Base-by-base conservation (phyloP, 164 flowering plant species). In the Vitis rupestris region DNA sequence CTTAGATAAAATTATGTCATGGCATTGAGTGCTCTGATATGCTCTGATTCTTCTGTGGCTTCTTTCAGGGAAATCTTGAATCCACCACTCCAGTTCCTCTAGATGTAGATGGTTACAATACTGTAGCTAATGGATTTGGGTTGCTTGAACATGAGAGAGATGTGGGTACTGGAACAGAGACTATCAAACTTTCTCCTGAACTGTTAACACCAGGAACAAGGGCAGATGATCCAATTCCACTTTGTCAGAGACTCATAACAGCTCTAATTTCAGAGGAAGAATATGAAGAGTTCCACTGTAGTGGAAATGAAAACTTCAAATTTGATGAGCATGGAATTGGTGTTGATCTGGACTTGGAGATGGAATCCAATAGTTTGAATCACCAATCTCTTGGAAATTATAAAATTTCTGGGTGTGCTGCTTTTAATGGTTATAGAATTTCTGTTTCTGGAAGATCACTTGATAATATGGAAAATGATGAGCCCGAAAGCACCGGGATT, bases 191-290 rank as follows among this genome's bases (percentile, higher is more conserved):
- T 50, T 64, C 60, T 56, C 29, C 76, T 10, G 86, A 86, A 63
- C 81, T 79, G 52, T 63, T 75, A 17, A 30, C 62, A 57, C 65
- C 72, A 9, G 79, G 71, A 55, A 50, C 58, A 30, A 63, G 61
- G 58, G 76, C 50, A 55, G 71, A 66, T 53, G 63, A 58, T 63
- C 76, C 50, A 51, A 72, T 82, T 62, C 80, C 97, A 19, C 83
- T 91, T 48, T 91, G 71, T 69, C 88, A 87, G 76, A 89, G 89
- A 70, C 78, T 91, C 60, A 19, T 90, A 59, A 84, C 97, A 14
- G 96, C 98, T 67, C 62, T 89, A 66, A 82, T 94, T 76, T 65
- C 88, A 67, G 94, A 86, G 69, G 91, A 83, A 65, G 88, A 76
- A 51, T 62, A 58, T 73, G 81, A 81, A 59, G 84, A 72, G 63